Percentiles rank a stretch among this genome's conserved stretches.
These are phyloP conservation scores for Tolypocladium ophioglossoides DNA, from an alignment of 2,329 filamentous ascomycete species.

Conservation along the genomic window DNA sequence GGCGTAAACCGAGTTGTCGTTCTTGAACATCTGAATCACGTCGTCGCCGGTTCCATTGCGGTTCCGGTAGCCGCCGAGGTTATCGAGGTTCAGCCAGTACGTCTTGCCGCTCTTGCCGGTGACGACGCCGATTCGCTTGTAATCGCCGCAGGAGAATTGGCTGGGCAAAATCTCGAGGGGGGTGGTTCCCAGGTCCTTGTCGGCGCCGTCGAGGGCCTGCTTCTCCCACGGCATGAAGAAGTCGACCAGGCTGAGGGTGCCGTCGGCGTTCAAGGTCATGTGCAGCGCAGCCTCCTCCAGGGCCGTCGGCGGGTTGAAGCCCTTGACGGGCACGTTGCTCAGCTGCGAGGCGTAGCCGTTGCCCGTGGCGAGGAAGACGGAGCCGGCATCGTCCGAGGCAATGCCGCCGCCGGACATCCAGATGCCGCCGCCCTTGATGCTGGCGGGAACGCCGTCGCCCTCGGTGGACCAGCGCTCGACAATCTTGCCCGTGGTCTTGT, in stretches of 20 bases:
- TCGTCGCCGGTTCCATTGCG: constrained; percentile 25
- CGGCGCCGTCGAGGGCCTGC: constrained; percentile 34
- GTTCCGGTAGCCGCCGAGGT: constrained; percentile 29
- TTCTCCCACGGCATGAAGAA: constrained; percentile 47
- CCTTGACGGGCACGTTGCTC: constrained; percentile 24
- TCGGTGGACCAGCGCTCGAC: constrained; percentile 31
- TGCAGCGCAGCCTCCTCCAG: constrained; percentile 35
- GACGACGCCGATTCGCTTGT: constrained; percentile 36
- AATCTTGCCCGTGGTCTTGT: constrained; percentile 27
- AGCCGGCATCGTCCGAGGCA: constrained; percentile 26
- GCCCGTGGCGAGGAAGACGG: constrained; percentile 27
- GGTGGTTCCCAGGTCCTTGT: constrained; percentile 38
- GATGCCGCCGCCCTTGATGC: constrained; percentile 30
- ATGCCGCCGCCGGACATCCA: constrained; percentile 31
- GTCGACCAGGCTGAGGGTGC: constrained; percentile 33
- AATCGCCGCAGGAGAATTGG: constrained; percentile 30
- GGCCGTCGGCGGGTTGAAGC: constrained; percentile 26
- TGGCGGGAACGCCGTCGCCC: constrained; percentile 24
- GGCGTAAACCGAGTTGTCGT: constrained; percentile 33
- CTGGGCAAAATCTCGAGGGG: constrained; percentile 31
- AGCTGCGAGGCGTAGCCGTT: constrained; percentile 31
- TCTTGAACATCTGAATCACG: constrained; percentile 32
- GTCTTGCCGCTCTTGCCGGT: constrained; percentile 41
- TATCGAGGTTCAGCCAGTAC: constrained; percentile 31
- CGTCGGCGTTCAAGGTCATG: constrained; percentile 28